These are phyloP conservation scores for Sporothrix pseudoabietina DNA, from an alignment of 2,329 filamentous ascomycete genomes.

Conservation along the genomic window DNA sequence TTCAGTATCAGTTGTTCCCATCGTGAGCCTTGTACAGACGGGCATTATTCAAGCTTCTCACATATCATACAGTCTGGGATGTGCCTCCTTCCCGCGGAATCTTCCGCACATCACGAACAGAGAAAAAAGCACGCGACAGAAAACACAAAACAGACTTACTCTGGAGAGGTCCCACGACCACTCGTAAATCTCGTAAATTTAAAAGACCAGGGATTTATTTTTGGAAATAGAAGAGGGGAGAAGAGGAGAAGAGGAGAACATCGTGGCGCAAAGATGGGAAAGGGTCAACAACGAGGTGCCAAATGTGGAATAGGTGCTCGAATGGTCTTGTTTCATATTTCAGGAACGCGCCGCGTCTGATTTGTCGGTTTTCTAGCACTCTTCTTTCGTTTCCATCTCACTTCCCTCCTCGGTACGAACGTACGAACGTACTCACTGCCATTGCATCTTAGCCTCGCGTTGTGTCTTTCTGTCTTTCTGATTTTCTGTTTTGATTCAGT, in stretches of 20 bases:
- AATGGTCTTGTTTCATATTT: constrained; percentile 27
- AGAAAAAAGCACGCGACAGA: background rate
- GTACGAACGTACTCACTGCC: background rate
- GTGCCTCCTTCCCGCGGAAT: constrained; percentile 11
- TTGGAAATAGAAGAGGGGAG: background rate
- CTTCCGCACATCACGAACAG: background rate
- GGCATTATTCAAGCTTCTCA: background rate
- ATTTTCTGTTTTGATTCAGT: background rate
- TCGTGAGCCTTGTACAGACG: background rate
- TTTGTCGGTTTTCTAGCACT: constrained; percentile 11
- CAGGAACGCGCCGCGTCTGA: constrained; percentile 16
- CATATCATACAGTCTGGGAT: background rate
- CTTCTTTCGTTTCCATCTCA: background rate
- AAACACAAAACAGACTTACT: background rate
- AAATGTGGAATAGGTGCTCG: background rate
- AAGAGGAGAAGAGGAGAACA: background rate
- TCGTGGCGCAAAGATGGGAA: background rate
- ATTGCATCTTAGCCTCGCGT: background rate
- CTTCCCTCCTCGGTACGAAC: background rate
- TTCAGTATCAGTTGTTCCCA: background rate
- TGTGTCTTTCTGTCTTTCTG: background rate
- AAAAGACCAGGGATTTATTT: constrained; percentile 6
- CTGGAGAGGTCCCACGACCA: background rate
- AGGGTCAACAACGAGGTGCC: background rate
- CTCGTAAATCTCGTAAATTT: background rate